Percentiles rank a stretch among this genome's conserved stretches.
phyloP scores from a whole-genome alignment of 106 monocot species.

The Amphibolis antarctica region DNA sequence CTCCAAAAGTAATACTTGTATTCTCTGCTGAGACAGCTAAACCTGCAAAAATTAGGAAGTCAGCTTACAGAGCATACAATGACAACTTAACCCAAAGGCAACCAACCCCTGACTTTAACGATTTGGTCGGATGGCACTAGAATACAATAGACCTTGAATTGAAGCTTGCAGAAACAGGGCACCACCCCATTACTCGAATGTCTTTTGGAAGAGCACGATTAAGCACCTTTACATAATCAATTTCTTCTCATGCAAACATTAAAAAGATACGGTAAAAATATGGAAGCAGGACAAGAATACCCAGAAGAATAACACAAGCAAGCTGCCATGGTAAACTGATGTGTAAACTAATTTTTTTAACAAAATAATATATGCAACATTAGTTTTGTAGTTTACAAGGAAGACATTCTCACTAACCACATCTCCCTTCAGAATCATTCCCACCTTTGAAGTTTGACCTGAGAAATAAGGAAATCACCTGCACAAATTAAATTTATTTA shows the following conservation, averaged over 20 bases:
- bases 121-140: not conserved
- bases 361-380: no score
- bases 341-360: no score
- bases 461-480: constrained; percentile 85
- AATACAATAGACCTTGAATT: constrained; percentile 50
- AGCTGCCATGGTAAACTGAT: no score
- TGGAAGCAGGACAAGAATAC: not conserved
- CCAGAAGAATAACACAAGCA: not conserved
- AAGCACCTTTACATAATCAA: constrained; percentile 70
- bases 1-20: constrained; percentile 94
- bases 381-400: not conserved
- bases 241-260: constrained; percentile 16
- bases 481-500: constrained; percentile 14
- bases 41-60: constrained; percentile 34
- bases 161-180: constrained; percentile 49
- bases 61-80: not conserved
- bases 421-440: constrained; percentile 13
- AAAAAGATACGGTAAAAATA: constrained; percentile 1
- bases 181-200: constrained; percentile 85
- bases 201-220: constrained; percentile 82
- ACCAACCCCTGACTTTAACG: not conserved
- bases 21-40: constrained; percentile 86
- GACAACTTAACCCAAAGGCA: not conserved
- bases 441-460: constrained; percentile 51
- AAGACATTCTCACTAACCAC: constrained; percentile 19